Evolutionary conservation across 1,284 basidiomycete species (phyloP).

Genomic region (Leccinum pseudoinsigne): DNA sequence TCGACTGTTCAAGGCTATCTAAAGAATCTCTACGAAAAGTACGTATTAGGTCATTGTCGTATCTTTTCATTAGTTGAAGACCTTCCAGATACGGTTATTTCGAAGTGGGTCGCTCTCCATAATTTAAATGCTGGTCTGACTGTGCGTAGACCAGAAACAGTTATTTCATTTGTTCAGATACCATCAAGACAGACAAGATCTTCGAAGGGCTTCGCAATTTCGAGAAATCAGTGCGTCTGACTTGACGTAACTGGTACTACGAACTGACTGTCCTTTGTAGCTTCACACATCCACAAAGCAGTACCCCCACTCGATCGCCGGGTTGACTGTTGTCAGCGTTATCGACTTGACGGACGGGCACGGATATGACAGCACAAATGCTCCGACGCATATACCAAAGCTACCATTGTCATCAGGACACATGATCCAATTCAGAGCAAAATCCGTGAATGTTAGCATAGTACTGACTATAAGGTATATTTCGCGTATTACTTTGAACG

Average conservation of each 20-base stretch:
- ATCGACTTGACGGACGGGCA: conserved; percentile 70
- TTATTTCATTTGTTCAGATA: conserved; percentile 76
- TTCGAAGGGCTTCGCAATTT: conserved; percentile 66
- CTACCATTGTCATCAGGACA: conserved; percentile 78
- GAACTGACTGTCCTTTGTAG: conserved; percentile 13
- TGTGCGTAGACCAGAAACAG: conserved; percentile 69
- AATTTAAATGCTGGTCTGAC: conserved; percentile 4
- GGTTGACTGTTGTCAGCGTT: conserved; percentile 57
- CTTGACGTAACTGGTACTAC: background rate
- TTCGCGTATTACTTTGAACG: background rate
- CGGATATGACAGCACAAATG: conserved; percentile 68
- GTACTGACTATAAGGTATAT: conserved; percentile 65
- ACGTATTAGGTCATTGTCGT: conserved; percentile 15
- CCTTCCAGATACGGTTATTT: conserved; percentile 49
- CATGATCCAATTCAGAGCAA: conserved; percentile 81
- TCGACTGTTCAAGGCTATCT: conserved; percentile 58
- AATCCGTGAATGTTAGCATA: conserved; percentile 46
- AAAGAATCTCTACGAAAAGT: conserved; percentile 66
- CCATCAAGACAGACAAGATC: conserved; percentile 61
- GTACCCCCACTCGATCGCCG: conserved; percentile 66
- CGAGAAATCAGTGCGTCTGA: conserved; percentile 39
- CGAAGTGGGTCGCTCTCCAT: conserved; percentile 12
- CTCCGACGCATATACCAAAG: conserved; percentile 61
- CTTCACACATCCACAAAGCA: conserved; percentile 16
- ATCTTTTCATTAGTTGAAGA: conserved; percentile 20